Base-by-base conservation (phyloP, 495 filamentous ascomycete genomes). In the Xeromyces bisporus region DNA sequence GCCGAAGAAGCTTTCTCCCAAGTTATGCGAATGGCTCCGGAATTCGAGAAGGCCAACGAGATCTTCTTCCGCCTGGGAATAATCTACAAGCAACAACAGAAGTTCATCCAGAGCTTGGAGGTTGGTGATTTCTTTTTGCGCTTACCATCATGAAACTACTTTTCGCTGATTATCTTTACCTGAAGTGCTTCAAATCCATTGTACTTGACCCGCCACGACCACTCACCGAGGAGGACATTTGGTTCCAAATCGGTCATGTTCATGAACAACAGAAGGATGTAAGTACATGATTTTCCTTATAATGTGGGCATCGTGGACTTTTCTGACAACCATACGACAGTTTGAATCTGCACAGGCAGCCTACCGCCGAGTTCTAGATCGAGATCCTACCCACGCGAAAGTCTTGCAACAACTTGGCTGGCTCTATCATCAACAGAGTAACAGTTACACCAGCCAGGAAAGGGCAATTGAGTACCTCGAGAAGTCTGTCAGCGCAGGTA, bases 221-320 rank as follows among this genome's bases (percentile, higher is more conserved):
- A 10, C 56, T 99, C 51, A 96, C 85, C 1, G 86, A 96, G 48
- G 89, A 94, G 50, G 89, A 99, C 46, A 99, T 99, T 37, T 96
- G 87, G 87, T 99, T 99, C 58, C 89, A 99, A 52, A 96, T 99
- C 42, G 89, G 89, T 15, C 89, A 99, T 53, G 89, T 99, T 28
- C 83, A 99, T 49, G 89, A 99, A 43, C 91, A 96, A 43, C 87
- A 94, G 51, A 96, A 96, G 65, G 89, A 97, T 43, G 89, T 94
- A 64, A 56, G 89, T 70, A 8, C n/a, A n/a, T n/a, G n/a, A n/a
- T n/a, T 24, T 9, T 28, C 11, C 26, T n/a, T n/a, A n/a, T n/a
- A n/a, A n/a, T n/a, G n/a, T n/a, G n/a, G n/a, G n/a, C n/a, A n/a
- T n/a, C n/a, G n/a, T n/a, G n/a, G n/a, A n/a, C n/a, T n/a, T n/a